Conservation (phyloP, 2,329 filamentous ascomycete species). For the Diaporthe batatas region DNA sequence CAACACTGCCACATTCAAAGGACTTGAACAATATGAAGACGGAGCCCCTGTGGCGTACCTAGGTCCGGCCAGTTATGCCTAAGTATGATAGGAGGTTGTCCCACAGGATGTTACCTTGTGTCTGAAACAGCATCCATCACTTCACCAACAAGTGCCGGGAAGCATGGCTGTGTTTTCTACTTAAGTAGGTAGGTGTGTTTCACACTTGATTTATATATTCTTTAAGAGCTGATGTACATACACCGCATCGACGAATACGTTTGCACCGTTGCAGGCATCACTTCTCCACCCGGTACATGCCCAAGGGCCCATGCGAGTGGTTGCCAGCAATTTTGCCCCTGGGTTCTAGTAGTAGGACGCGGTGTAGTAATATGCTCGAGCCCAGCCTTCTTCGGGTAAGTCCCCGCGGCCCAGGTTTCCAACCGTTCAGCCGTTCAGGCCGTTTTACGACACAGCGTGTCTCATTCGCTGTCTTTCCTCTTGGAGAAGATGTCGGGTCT, state of each 20-base stretch:
- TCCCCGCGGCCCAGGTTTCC: neutral
- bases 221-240: neutral
- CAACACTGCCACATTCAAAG: too few species aligned
- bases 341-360: too few species aligned
- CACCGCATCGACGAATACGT: neutral
- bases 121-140: neutral
- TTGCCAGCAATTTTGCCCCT: neutral
- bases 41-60: too few species aligned
- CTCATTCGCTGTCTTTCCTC: slow-evolving; percentile 9
- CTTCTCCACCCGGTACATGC: neutral
- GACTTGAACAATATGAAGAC: too few species aligned
- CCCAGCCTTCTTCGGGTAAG: slow-evolving; percentile 25
- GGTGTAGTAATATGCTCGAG: neutral
- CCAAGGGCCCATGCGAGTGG: neutral
- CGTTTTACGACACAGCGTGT: neutral
- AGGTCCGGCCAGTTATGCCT: too few species aligned
- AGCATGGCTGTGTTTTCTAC: neutral
- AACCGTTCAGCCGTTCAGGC: too few species aligned
- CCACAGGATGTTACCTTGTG: too few species aligned
- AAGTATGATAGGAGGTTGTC: too few species aligned
- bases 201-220: neutral
- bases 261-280: neutral
- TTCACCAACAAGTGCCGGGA: neutral
- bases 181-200: neutral
- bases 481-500: slow-evolving; percentile 24